phyloP scores from a whole-genome alignment of 202 grass and related monocot species.

The Panicum virgatum region DNA sequence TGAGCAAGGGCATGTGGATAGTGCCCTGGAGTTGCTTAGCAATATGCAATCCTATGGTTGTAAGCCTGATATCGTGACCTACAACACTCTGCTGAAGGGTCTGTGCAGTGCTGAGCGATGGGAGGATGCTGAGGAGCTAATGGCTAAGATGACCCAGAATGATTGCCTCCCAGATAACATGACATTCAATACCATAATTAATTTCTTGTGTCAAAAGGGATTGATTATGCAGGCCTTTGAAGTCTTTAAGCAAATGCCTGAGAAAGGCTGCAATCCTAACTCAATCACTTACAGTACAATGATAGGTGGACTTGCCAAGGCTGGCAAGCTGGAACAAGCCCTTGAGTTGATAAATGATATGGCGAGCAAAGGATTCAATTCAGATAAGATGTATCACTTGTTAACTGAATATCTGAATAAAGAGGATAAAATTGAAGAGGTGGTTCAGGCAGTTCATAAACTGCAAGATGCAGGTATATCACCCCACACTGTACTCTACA shows the following conservation, averaged over 20 bases:
- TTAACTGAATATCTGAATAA: slow-evolving; percentile 51
- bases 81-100: slow-evolving; percentile 61
- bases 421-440: slow-evolving; percentile 45
- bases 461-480: slow-evolving; percentile 52
- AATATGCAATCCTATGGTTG: slow-evolving; percentile 59
- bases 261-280: slow-evolving; percentile 59
- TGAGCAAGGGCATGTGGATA: slow-evolving; percentile 56
- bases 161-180: slow-evolving; percentile 46
- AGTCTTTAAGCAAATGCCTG: slow-evolving; percentile 66
- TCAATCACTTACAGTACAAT: slow-evolving; percentile 65
- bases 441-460: slow-evolving; percentile 47
- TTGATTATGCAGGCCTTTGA: slow-evolving; percentile 39
- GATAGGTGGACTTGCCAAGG: slow-evolving; percentile 58
- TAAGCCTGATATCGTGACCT: slow-evolving; percentile 55
- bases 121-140: slow-evolving; percentile 51
- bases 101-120: slow-evolving; percentile 52
- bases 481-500: slow-evolving; percentile 53
- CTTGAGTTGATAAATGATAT: slow-evolving; percentile 68
- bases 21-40: slow-evolving; percentile 50
- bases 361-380: slow-evolving; percentile 50
- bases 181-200: slow-evolving; percentile 64
- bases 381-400: slow-evolving; percentile 59
- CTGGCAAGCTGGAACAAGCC: slow-evolving; percentile 43
- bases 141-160: slow-evolving; percentile 44
- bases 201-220: slow-evolving; percentile 66